Percentiles rank a stretch among this genome's conserved stretches.
These are phyloP conservation scores for Umbelopsis sp. DNA, from an alignment of 192 early-diverging fungal genomes.

Conservation along the genomic window DNA sequence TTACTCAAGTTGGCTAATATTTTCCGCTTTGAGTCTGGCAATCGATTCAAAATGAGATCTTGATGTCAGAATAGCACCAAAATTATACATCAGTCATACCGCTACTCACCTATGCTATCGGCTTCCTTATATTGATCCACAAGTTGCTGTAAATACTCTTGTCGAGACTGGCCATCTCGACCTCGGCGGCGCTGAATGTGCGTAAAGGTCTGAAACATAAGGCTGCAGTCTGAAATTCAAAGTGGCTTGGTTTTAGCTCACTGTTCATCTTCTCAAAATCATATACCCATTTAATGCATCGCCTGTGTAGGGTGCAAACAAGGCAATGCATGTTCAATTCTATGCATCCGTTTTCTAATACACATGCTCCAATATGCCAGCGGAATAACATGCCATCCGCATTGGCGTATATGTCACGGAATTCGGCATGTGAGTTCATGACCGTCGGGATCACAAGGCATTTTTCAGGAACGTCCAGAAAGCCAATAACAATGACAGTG, in stretches of 20 bases:
- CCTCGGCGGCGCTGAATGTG: conserved; percentile 29
- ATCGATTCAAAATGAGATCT: not conserved
- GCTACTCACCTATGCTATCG: conserved; percentile 17
- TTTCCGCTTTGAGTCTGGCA: conserved; percentile 32
- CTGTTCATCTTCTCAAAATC: not conserved
- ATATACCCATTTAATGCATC: conserved; percentile 8
- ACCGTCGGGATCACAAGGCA: no score
- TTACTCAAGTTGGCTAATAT: conserved; percentile 50
- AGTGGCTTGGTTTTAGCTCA: not conserved
- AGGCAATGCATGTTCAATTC: not conserved
- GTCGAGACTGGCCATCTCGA: conserved; percentile 10
- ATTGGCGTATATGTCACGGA: not conserved
- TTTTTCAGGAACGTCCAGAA: no score
- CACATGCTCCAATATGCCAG: not conserved
- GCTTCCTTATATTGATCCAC: conserved; percentile 27
- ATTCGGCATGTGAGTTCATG: no score
- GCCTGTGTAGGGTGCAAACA: not conserved
- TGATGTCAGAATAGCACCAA: not conserved
- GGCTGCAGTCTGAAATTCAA: not conserved
- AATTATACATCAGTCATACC: not conserved
- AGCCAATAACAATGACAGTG: no score
- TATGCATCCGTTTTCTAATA: not conserved
- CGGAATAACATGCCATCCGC: not conserved
- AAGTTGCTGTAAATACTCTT: conserved; percentile 23
- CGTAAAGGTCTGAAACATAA: conserved; percentile 32